Base-by-base conservation (phyloP, 108 stramenopile genomes). In the Fragilariopsis cylindrus region DNA sequence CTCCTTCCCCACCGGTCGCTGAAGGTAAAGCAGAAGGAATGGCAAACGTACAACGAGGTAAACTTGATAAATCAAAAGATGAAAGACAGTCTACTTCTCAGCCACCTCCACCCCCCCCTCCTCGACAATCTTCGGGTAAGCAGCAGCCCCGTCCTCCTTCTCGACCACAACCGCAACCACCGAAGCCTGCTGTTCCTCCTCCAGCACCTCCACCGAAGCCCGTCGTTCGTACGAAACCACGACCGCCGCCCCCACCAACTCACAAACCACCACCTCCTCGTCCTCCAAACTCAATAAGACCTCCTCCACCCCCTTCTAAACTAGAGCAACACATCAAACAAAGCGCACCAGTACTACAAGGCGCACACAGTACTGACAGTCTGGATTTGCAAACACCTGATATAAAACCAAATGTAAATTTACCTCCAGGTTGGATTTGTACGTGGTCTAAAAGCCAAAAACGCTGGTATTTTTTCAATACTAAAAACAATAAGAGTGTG, bases 401-500 rank as follows among this genome's bases (percentile, higher is more conserved):
- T 62, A 65, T 69, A 18, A 90, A 89, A 70, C 92, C 92, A 5
- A 75, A 84, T 2, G 81, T 93, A 13, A 62, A 87, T 30, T 74
- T 93, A 44, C 92, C 90, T 40, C 76, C 82, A 21, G 88, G 85
- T 4, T 93, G 92, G 92, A 89, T 90, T 73, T 87, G 81, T 58
- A 83, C 86, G 7, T 92, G 89, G 89, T 88, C 87, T 3, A 92
- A 90, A 65, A 83, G 83, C 67, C 89, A 92, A 60, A 84, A 90
- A 76, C 72, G 88, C 8, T 92, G 92, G 92, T 92, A 92, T 69
- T 92, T 89, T 72, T 92, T 90, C 60, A 71, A 87, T 69, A 89
- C 82, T 3, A 90, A 76, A 43, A 89, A 80, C 15, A 92, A 92
- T 68, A 85, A 80, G 56, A 85, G 84, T 68, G 86, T 92, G 1